Evolutionary conservation across 306 rosid species (phyloP), one percentile per base, ranked within the genome.

Genomic region (Quercus aquifolioides): DNA sequence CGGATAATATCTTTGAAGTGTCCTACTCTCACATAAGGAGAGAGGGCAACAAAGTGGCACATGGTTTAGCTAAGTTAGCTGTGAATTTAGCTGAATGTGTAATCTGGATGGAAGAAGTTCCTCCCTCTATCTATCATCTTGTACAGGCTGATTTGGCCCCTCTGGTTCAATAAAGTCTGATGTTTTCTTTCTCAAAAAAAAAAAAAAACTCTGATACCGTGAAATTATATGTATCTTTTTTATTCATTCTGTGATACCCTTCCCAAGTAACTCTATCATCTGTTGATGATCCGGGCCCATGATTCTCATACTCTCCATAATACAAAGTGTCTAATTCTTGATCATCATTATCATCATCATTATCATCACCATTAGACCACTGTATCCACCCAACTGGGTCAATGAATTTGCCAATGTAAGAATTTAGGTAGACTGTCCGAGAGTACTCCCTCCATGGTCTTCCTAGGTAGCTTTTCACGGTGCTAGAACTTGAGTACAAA

Each of bases 401-500:
- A 60, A 93, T 81, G 52, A 91, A 91, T 23, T 71, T 87, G 83
- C 76, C 94, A 41, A 93, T 79, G 63, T 86, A 89, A 2, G 96
- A 88, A 81, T 87, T 89, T 5, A 93, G 51, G 56, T 6, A 77
- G 25, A 91, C 94, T 1, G 96, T 88, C 7, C 84, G 79, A 69
- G 97, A 87, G 82, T 74, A 89, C 0, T n/a, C 76, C 86, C 84
- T 85, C 96, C 97, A 93, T 1, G 94, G 96, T 59, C 96, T 77
- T 13, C 97, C 97, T 7, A 93, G 84, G 85, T 89, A 93, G 84
- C 92, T 91, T 79, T 83, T 84, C 41, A 91, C 62, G 23, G 49
- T 83, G 2, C n/a, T 56, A 30, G 79, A 82, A 30, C 71, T 85
- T 6, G 85, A 28, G 71, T 62, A 35, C 79, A 93, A 79, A 18